Evolutionary conservation across 768 basidiomycete species (phyloP).

Genomic region (Kwoniella heveanensis): DNA sequence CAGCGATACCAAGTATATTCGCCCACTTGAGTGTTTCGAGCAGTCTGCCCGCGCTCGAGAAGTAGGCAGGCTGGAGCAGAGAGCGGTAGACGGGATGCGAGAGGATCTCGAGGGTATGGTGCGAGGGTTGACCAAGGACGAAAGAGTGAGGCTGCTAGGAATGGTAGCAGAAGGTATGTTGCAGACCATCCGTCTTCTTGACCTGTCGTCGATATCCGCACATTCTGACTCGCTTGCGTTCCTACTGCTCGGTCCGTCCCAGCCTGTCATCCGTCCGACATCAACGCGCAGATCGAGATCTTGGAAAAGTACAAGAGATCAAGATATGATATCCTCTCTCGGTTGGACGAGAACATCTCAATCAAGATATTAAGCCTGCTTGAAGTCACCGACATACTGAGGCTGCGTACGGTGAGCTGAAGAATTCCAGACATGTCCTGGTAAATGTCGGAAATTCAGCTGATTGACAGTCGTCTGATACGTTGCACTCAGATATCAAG

Average conservation of each 20-base stretch:
- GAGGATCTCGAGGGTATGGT: conserved; percentile 8
- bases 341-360: conserved; percentile 68
- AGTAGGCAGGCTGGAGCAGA: background rate
- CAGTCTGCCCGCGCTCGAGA: conserved; percentile 1
- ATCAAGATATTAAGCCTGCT: conserved; percentile 67
- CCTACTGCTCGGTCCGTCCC: no score
- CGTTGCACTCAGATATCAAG: conserved; percentile 56
- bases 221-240: no score
- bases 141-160: conserved; percentile 29
- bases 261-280: conserved; percentile 83
- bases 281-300: conserved; percentile 76
- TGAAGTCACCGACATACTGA: conserved; percentile 66
- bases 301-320: conserved; percentile 81
- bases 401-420: conserved; percentile 59
- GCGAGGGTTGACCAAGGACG: conserved; percentile 18
- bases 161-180: conserved; percentile 37
- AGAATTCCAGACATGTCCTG: background rate
- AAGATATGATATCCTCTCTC: conserved; percentile 78
- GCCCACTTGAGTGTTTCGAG: background rate
- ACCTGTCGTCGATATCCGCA: no score
- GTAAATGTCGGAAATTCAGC: background rate
- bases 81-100: background rate
- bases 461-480: no score
- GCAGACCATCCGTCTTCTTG: no score
- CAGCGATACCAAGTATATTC: background rate